These are phyloP conservation scores for Alternaria panax DNA, from an alignment of 2,329 filamentous ascomycete genomes.

Conservation along the genomic window DNA sequence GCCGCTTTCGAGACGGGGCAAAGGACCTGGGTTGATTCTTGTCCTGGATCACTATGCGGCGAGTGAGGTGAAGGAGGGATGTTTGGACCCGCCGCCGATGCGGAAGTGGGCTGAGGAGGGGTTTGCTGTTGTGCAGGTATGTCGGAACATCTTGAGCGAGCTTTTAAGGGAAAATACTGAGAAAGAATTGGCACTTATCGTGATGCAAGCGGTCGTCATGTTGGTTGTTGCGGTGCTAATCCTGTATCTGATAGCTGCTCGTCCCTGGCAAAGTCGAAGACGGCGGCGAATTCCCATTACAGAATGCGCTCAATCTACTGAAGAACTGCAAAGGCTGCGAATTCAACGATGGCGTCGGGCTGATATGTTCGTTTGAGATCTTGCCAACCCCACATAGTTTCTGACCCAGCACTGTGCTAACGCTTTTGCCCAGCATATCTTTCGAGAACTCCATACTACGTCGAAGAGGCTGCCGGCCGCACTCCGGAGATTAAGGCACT, in stretches of 20 bases:
- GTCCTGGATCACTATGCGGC: constrained; percentile 49
- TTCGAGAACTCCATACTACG: constrained; percentile 40
- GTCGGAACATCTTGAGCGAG: too few species aligned
- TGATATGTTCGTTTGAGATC: constrained; percentile 48
- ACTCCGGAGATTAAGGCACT: constrained; percentile 41
- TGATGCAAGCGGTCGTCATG: constrained; percentile 48
- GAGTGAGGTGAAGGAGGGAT: constrained; percentile 44
- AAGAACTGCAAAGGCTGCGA: constrained; percentile 35
- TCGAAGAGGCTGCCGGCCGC: constrained; percentile 37
- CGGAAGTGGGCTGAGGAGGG: constrained; percentile 77
- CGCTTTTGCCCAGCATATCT: constrained; percentile 49
- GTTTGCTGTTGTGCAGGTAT: constrained; percentile 64
- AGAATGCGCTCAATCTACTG: constrained; percentile 35
- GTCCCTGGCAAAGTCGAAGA: constrained; percentile 43
- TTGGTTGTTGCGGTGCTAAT: constrained; percentile 7
- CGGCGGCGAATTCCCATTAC: constrained; percentile 43
- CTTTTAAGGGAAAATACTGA: too few species aligned
- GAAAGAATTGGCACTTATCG: too few species aligned
- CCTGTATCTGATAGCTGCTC: constrained; percentile 52
- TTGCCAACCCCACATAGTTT: too few species aligned
- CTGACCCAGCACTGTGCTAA: too few species aligned
- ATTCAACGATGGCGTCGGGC: constrained; percentile 34
- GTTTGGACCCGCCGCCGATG: constrained; percentile 62
- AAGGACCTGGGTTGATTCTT: constrained; percentile 59
- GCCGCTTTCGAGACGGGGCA: constrained; percentile 59